These are phyloP conservation scores for Globisporangium cystogenes DNA, from an alignment of 352 stramenopile genomes.

Conservation along the genomic window DNA sequence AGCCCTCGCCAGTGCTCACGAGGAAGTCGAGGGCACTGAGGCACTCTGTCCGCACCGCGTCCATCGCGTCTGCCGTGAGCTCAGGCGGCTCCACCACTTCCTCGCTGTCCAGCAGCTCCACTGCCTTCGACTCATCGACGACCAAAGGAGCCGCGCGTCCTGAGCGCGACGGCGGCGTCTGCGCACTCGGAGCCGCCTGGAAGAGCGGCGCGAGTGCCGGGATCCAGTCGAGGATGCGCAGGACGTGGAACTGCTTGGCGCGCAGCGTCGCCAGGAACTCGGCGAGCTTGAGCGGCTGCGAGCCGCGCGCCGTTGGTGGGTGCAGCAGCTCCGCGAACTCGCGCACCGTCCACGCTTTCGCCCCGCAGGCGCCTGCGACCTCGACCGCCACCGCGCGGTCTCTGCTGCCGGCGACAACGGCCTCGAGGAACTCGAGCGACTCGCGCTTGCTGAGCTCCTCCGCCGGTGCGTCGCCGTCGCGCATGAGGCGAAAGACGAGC, in stretches of 20 bases:
- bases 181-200: neutral
- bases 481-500: slow-evolving; percentile 39
- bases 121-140: neutral
- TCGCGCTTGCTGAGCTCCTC: slow-evolving; percentile 23
- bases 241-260: slow-evolving; percentile 6
- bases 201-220: slow-evolving; percentile 22
- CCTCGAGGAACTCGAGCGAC: slow-evolving; percentile 17
- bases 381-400: slow-evolving; percentile 18
- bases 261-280: slow-evolving; percentile 23
- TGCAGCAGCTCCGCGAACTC: slow-evolving; percentile 18
- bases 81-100: neutral
- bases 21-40: slow-evolving; percentile 8
- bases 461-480: neutral
- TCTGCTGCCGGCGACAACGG: neutral
- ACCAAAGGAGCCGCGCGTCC: neutral
- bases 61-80: neutral
- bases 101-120: neutral
- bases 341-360: slow-evolving; percentile 10
- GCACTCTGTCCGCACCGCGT: slow-evolving; percentile 6
- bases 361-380: neutral
- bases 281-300: slow-evolving; percentile 8
- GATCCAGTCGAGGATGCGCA: slow-evolving; percentile 35
- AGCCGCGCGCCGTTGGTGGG: neutral
- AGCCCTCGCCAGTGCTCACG: slow-evolving; percentile 4
- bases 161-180: neutral